A percentile compares a stretch with the other conserved stretches of the same genome.
These are phyloP conservation scores for Diaporthe caulivora DNA, from an alignment of 2,329 filamentous ascomycete genomes.

Conservation along the genomic window DNA sequence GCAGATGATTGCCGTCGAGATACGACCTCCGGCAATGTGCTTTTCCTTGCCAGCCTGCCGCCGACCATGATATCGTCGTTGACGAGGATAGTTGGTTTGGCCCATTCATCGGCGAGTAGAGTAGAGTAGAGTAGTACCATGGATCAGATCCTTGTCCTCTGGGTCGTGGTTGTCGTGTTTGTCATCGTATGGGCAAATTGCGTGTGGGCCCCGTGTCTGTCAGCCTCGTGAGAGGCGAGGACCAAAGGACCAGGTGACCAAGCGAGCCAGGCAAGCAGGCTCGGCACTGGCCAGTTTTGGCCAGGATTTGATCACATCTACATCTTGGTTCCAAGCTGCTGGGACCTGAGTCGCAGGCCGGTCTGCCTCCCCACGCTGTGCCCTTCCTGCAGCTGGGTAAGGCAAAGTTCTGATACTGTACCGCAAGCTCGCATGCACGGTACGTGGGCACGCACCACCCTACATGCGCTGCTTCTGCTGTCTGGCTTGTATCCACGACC, in stretches of 20 bases:
- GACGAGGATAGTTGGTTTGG: not conserved
- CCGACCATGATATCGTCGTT: not conserved
- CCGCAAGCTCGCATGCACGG: slow-evolving; percentile 5
- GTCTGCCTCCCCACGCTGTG: not conserved
- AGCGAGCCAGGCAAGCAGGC: slow-evolving; percentile 8
- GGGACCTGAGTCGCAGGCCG: slow-evolving; percentile 29
- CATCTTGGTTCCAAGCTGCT: slow-evolving; percentile 34
- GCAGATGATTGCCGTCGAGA: not conserved
- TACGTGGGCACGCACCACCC: slow-evolving; percentile 7
- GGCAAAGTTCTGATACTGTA: slow-evolving; percentile 1
- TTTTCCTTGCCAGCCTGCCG: not conserved
- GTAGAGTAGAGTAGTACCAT: slow-evolving; percentile 7
- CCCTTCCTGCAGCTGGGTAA: slow-evolving; percentile 27
- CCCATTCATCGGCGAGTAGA: slow-evolving; percentile 9
- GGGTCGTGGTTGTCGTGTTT: slow-evolving; percentile 15
- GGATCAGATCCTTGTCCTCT: slow-evolving; percentile 14
- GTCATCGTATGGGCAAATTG: slow-evolving; percentile 32
- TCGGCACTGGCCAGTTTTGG: slow-evolving; percentile 22
- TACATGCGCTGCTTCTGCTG: not conserved
- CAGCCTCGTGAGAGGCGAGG: slow-evolving; percentile 31
- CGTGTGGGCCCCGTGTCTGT: slow-evolving; percentile 16
- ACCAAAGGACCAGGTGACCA: not conserved
- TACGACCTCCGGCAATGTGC: slow-evolving; percentile 1
- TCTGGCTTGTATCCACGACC: not conserved
- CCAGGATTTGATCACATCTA: slow-evolving; percentile 13